A percentile compares a stretch with the other conserved stretches of the same genome.
These are phyloP conservation scores for Solanum lycopersicoides DNA, from an alignment of 257 asterid species.

Conservation along the genomic window DNA sequence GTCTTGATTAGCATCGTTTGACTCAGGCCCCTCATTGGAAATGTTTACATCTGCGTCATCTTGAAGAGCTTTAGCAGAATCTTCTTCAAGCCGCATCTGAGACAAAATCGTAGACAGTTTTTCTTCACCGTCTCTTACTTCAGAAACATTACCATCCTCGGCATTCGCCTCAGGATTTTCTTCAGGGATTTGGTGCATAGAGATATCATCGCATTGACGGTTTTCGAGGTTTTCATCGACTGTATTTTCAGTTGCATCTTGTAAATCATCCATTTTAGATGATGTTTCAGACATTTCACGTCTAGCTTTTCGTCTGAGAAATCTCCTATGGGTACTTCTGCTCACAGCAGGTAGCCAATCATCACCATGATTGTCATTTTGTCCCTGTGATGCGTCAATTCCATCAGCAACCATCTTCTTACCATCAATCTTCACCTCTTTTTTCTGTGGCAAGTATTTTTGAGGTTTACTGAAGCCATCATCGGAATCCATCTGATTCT, in stretches of 20 bases:
- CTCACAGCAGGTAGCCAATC: slow-evolving; percentile 93
- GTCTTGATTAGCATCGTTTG: slow-evolving; percentile 5
- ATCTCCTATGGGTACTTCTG: slow-evolving; percentile 89
- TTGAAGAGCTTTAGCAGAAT: slow-evolving; percentile 14
- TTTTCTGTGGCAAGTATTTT: slow-evolving; percentile 40
- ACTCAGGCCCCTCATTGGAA: slow-evolving; percentile 3
- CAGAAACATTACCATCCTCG: slow-evolving; percentile 3
- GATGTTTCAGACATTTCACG: slow-evolving; percentile 41
- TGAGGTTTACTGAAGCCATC: slow-evolving; percentile 27
- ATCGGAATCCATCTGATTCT: slow-evolving; percentile 29
- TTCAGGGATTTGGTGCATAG: slow-evolving; percentile 28
- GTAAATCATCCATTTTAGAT: slow-evolving; percentile 31
- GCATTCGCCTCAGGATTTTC: slow-evolving; percentile 10
- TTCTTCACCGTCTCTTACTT: slow-evolving; percentile 14
- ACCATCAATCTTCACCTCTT: slow-evolving; percentile 67
- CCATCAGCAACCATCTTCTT: slow-evolving; percentile 85
- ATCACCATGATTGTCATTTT: slow-evolving; percentile 44
- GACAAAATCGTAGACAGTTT: slow-evolving; percentile 38
- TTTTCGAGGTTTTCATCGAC: slow-evolving; percentile 33
- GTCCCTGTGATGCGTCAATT: slow-evolving; percentile 86
- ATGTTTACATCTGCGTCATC: slow-evolving; percentile 1
- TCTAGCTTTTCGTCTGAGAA: slow-evolving; percentile 82
- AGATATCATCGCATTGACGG: slow-evolving; percentile 35
- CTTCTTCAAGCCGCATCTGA: slow-evolving; percentile 54
- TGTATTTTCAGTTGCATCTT: slow-evolving; percentile 19